Conservation (phyloP, 495 filamentous ascomycete genomes). For the Penicillium nucicola region DNA sequence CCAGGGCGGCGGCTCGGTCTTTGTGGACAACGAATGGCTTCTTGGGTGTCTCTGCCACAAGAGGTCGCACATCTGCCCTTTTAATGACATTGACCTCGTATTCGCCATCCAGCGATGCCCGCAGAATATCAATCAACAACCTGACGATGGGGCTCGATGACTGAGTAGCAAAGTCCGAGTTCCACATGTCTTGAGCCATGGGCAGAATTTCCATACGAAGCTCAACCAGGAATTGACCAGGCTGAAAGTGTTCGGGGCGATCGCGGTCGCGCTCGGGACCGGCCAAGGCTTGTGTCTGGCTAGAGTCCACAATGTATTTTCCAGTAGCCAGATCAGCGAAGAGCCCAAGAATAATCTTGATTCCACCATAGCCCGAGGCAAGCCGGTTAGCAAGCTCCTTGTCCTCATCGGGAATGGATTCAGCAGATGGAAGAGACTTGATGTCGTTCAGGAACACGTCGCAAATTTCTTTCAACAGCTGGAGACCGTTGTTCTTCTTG, state of each 20-base stretch:
- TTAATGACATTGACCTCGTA: constrained; percentile 65
- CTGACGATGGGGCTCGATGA: constrained; percentile 71
- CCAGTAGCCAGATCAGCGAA: constrained; percentile 72
- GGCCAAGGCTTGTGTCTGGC: constrained; percentile 60
- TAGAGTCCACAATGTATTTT: constrained; percentile 75
- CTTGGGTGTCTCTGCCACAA: constrained; percentile 28
- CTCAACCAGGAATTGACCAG: constrained; percentile 82
- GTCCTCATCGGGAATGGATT: constrained; percentile 34
- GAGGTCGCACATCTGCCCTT: constrained; percentile 52
- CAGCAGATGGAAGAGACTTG: constrained; percentile 39
- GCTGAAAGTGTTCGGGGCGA: constrained; percentile 64
- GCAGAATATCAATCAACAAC: constrained; percentile 78
- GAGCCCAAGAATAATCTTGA: constrained; percentile 81
- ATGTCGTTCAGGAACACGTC: constrained; percentile 70
- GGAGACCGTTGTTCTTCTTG: constrained; percentile 74
- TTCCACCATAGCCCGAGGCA: constrained; percentile 60
- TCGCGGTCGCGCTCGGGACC: constrained; percentile 54
- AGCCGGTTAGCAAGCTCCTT: constrained; percentile 48
- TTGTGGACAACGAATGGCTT: constrained; percentile 47
- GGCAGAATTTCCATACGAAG: constrained; percentile 80
- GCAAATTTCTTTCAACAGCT: constrained; percentile 68
- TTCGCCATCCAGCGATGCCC: constrained; percentile 73
- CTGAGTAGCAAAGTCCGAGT: constrained; percentile 64
- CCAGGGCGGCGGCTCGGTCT: constrained; percentile 42
- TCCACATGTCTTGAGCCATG: constrained; percentile 78